Percentiles rank a stretch among this genome's conserved stretches.
Evolutionary conservation across 352 stramenopile species (phyloP).

Genomic region (Phytophthora fragariae): DNA sequence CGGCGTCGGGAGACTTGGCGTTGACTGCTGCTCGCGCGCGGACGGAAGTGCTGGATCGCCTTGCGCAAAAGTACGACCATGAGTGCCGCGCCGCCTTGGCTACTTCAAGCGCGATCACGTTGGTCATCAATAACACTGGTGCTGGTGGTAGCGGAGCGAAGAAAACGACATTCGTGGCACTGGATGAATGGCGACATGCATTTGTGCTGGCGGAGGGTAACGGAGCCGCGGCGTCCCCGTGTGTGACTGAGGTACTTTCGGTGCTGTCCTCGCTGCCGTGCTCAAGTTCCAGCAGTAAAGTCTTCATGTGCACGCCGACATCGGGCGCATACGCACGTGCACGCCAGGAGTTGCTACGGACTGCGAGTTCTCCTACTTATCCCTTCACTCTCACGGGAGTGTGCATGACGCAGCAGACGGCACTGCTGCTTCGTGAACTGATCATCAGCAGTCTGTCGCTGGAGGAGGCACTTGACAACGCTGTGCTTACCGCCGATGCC

Average conservation of each 20-base stretch:
- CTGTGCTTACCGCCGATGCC: slow-evolving; percentile 32
- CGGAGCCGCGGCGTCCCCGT: slow-evolving; percentile 7
- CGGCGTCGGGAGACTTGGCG: slow-evolving; percentile 27
- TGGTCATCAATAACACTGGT: slow-evolving; percentile 20
- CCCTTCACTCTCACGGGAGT: slow-evolving; percentile 36
- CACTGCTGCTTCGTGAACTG: slow-evolving; percentile 36
- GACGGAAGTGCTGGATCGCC: slow-evolving; percentile 33
- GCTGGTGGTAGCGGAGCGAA: background rate
- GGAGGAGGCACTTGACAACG: slow-evolving; percentile 37
- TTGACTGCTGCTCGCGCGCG: slow-evolving; percentile 38
- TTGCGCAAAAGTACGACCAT: slow-evolving; percentile 37
- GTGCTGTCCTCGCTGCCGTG: slow-evolving; percentile 15
- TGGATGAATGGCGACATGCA: slow-evolving; percentile 36
- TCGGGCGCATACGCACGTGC: slow-evolving; percentile 20
- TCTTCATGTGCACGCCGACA: slow-evolving; percentile 35
- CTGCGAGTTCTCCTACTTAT: slow-evolving; percentile 14
- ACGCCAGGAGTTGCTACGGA: slow-evolving; percentile 23
- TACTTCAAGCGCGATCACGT: slow-evolving; percentile 22
- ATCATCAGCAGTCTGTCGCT: slow-evolving; percentile 29
- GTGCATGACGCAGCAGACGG: slow-evolving; percentile 48
- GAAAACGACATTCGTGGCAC: slow-evolving; percentile 23
- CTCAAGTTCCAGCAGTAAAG: slow-evolving; percentile 5
- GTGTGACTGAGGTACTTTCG: slow-evolving; percentile 17
- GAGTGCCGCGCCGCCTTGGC: slow-evolving; percentile 30
- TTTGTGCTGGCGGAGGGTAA: slow-evolving; percentile 36